These are phyloP conservation scores for Epichloe uncinata DNA, from an alignment of 2,329 filamentous ascomycete species.

Conservation along the genomic window DNA sequence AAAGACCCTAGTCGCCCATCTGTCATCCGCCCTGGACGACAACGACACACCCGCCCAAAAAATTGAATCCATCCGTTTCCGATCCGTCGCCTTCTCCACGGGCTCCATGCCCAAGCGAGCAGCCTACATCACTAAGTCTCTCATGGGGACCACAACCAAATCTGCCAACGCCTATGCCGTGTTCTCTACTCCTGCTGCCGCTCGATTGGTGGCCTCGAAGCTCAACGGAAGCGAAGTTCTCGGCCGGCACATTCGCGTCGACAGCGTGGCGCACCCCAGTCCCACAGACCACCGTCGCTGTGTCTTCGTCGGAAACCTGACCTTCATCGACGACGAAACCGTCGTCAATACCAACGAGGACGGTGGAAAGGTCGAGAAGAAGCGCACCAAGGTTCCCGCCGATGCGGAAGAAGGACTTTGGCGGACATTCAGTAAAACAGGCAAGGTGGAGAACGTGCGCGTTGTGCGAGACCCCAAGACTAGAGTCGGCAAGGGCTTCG, in stretches of 20 bases:
- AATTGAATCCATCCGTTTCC: slow-evolving; percentile 85
- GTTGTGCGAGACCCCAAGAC: slow-evolving; percentile 84
- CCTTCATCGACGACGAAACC: slow-evolving; percentile 88
- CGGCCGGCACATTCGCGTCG: slow-evolving; percentile 78
- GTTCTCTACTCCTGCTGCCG: slow-evolving; percentile 62
- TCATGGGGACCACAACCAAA: slow-evolving; percentile 84
- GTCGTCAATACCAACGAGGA: slow-evolving; percentile 51
- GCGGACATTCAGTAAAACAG: slow-evolving; percentile 61
- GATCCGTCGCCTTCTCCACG: slow-evolving; percentile 75
- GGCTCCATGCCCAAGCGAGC: slow-evolving; percentile 76
- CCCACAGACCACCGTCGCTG: slow-evolving; percentile 76
- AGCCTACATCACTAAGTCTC: slow-evolving; percentile 79
- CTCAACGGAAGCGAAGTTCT: slow-evolving; percentile 79
- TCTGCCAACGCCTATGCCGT: slow-evolving; percentile 92
- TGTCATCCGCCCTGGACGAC: slow-evolving; percentile 57
- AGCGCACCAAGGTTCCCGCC: slow-evolving; percentile 59
- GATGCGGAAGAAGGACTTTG: slow-evolving; percentile 91
- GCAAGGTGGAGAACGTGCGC: slow-evolving; percentile 83
- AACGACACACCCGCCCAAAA: slow-evolving; percentile 47
- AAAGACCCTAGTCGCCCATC: slow-evolving; percentile 62
- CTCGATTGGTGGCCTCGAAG: slow-evolving; percentile 58
- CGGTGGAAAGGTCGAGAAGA: slow-evolving; percentile 55
- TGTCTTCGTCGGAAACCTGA: slow-evolving; percentile 91
- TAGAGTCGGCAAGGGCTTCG: slow-evolving; percentile 89
- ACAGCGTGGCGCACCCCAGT: slow-evolving; percentile 79